Conservation (phyloP, 148 eudicot species). For the Arctostaphylos glauca region DNA sequence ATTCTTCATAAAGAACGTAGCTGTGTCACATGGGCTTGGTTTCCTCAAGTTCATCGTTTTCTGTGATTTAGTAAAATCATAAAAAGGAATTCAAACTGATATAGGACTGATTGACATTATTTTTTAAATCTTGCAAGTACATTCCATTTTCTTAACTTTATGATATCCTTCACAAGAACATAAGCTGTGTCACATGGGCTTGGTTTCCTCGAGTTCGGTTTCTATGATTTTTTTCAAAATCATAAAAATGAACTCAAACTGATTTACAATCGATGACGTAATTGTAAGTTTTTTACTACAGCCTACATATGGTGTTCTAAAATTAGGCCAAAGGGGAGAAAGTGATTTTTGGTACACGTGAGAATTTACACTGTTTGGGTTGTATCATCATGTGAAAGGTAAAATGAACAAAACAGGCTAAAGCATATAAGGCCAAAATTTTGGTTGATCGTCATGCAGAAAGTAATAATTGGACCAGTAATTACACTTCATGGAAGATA, state of each 20-base stretch:
- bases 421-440: neutral
- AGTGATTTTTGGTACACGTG: neutral
- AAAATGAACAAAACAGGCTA: neutral
- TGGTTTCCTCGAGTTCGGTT: neutral
- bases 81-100: slow-evolving; percentile 8
- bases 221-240: neutral
- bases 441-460: neutral
- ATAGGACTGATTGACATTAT: neutral
- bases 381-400: neutral
- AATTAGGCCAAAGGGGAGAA: neutral
- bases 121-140: slow-evolving; percentile 49
- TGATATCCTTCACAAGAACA: neutral
- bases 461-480: neutral
- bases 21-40: neutral
- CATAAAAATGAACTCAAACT: neutral
- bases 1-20: neutral
- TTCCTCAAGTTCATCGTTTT: neutral
- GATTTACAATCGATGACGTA: neutral
- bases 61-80: neutral
- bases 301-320: too few species aligned
- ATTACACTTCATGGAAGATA: neutral
- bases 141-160: neutral
- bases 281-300: neutral
- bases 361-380: neutral
- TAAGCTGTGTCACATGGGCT: neutral